Conservation (phyloP, 768 basidiomycete species). For the Sarcomyxa edulis region DNA sequence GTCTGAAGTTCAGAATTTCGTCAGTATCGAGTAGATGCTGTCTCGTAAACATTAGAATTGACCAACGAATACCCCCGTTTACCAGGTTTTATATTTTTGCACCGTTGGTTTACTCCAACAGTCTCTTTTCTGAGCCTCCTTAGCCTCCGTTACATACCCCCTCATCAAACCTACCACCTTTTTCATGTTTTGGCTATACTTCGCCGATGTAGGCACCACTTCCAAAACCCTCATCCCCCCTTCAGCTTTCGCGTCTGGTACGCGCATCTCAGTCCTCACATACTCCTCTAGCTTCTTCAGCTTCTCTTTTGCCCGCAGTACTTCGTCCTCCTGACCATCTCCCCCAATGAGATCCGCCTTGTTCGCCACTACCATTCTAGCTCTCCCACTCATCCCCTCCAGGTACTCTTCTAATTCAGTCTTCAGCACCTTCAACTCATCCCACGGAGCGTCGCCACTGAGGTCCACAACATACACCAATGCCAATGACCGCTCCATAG, state of each 20-base stretch:
- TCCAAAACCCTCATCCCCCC: constrained; percentile 38
- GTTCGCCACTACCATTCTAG: constrained; percentile 84
- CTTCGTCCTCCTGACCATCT: constrained; percentile 38
- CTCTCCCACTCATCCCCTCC: constrained; percentile 70
- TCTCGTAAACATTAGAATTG: too few relatives aligned
- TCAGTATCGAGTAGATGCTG: too few relatives aligned
- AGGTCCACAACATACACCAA: constrained; percentile 93
- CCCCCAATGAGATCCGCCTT: constrained; percentile 85
- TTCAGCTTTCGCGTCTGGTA: constrained; percentile 9
- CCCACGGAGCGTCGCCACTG: constrained; percentile 66
- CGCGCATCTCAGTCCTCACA: constrained; percentile 41
- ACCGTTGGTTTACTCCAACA: too few relatives aligned
- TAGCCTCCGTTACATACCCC: constrained; percentile 50
- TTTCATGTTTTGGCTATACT: constrained; percentile 76
- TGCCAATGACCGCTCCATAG: constrained; percentile 87
- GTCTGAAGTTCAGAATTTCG: too few relatives aligned
- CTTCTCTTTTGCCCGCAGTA: constrained; percentile 47
- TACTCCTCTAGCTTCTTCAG: constrained; percentile 51
- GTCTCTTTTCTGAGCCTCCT: too few relatives aligned
- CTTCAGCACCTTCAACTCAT: constrained; percentile 65
- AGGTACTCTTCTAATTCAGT: constrained; percentile 85
- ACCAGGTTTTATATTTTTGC: too few relatives aligned
- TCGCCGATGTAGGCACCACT: constrained; percentile 81
- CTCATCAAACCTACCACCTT: constrained; percentile 67
- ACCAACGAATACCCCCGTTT: too few relatives aligned